These are phyloP conservation scores for Magnolia sinica DNA, from an alignment of 164 flowering plant species.

Conservation along the genomic window DNA sequence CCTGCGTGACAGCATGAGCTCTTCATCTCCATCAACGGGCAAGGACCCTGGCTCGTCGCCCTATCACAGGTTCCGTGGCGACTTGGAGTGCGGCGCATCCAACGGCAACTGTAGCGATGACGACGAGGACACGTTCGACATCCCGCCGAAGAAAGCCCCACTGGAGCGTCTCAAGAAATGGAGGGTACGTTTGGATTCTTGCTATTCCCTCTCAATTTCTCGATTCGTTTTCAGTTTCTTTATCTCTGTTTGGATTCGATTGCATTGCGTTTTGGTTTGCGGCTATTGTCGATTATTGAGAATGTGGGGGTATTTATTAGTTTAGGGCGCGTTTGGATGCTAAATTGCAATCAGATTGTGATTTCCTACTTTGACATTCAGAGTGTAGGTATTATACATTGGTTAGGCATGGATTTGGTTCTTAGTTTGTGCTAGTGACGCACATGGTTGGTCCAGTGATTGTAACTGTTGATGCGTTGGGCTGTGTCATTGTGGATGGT, in stretches of 20 bases:
- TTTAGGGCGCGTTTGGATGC: not conserved
- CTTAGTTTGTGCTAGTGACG: too few species aligned
- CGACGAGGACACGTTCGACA: slow-evolving; percentile 45
- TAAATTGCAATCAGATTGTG: not conserved
- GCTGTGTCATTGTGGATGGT: too few species aligned
- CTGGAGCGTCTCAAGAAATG: slow-evolving; percentile 70
- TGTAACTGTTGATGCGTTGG: too few species aligned
- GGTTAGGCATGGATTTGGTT: too few species aligned
- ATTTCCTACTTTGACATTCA: not conserved
- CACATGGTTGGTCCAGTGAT: too few species aligned
- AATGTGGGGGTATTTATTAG: not conserved
- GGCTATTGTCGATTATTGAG: not conserved
- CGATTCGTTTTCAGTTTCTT: not conserved
- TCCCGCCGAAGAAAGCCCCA: slow-evolving; percentile 69
- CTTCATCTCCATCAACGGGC: not conserved
- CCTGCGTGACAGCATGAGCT: slow-evolving; percentile 47
- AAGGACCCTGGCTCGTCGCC: slow-evolving; percentile 32
- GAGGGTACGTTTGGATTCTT: slow-evolving; percentile 49
- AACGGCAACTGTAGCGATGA: slow-evolving; percentile 20
- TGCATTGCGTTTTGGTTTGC: not conserved
- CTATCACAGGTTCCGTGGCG: slow-evolving; percentile 1
- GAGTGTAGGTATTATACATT: too few species aligned
- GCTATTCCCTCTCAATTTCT: not conserved
- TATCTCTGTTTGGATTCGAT: not conserved
- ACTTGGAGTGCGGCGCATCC: slow-evolving; percentile 3